Percentiles rank a stretch among this genome's conserved stretches.
Conservation (phyloP, 352 stramenopile genomes). For the Blastocystis hominis region DNA sequence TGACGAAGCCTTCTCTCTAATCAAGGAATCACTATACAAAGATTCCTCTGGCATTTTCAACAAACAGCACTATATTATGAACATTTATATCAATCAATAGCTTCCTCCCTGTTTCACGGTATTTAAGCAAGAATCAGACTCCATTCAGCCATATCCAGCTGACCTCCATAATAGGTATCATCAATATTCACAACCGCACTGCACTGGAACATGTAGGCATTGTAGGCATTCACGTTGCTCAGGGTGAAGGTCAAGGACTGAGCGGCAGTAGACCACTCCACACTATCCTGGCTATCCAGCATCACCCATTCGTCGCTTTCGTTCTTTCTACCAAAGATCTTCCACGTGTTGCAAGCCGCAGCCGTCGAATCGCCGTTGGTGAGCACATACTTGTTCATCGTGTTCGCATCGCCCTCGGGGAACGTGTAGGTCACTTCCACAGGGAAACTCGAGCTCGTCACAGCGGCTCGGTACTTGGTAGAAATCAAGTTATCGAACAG, state of each 20-base stretch:
- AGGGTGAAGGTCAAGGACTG: neutral
- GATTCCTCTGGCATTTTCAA: too few relatives aligned
- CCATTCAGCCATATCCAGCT: neutral
- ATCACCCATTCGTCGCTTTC: neutral
- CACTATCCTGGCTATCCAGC: neutral
- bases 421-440: neutral
- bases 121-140: neutral
- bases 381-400: neutral
- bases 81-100: too few relatives aligned
- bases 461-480: neutral
- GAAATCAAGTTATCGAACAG: neutral
- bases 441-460: neutral
- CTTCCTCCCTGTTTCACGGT: too few relatives aligned
- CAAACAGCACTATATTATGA: too few relatives aligned
- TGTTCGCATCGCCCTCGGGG: neutral
- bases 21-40: too few relatives aligned
- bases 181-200: neutral
- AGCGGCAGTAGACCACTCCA: neutral
- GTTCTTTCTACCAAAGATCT: neutral
- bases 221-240: neutral
- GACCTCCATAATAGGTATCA: neutral
- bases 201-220: neutral
- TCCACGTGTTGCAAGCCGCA: neutral
- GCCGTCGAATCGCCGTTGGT: neutral
- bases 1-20: too few relatives aligned